Conservation (phyloP, 202 grass and related monocot genomes). For the Schoenoplectus triqueter region DNA sequence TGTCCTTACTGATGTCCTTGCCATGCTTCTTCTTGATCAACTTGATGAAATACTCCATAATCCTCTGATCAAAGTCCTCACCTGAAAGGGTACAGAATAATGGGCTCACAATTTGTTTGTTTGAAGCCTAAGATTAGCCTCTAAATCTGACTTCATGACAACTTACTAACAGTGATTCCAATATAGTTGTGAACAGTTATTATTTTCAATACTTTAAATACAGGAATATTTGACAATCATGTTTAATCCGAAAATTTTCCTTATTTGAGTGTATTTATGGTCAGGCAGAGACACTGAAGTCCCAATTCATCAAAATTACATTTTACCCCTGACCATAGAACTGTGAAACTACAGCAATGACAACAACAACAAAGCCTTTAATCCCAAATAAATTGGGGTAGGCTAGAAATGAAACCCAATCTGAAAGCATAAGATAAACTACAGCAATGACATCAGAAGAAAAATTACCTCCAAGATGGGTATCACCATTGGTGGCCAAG, state of each 20-base stretch:
- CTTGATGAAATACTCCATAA: conserved; percentile 47
- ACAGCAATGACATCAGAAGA: conserved; percentile 15
- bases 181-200: background rate
- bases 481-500: conserved; percentile 91
- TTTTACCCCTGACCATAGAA: background rate
- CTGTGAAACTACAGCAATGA: background rate
- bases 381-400: no score
- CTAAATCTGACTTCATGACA: background rate
- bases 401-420: no score
- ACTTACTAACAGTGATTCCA: background rate
- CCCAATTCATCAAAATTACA: background rate
- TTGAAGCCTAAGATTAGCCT: background rate
- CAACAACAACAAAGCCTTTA: no score
- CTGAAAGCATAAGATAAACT: background rate
- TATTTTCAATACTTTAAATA: background rate
- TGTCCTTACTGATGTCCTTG: conserved; percentile 47
- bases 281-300: background rate
- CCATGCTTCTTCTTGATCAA: conserved; percentile 56
- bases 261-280: background rate
- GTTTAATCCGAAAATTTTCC: background rate
- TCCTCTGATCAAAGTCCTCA: conserved; percentile 65
- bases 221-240: conserved; percentile 6
- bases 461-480: conserved; percentile 53
- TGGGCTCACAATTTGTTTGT: background rate
- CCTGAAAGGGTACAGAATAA: conserved; percentile 33